A percentile compares a stretch with the other conserved stretches of the same genome.
Evolutionary conservation across 2,329 filamentous ascomycete species (phyloP).

Genomic region (Nemania bipapillata): DNA sequence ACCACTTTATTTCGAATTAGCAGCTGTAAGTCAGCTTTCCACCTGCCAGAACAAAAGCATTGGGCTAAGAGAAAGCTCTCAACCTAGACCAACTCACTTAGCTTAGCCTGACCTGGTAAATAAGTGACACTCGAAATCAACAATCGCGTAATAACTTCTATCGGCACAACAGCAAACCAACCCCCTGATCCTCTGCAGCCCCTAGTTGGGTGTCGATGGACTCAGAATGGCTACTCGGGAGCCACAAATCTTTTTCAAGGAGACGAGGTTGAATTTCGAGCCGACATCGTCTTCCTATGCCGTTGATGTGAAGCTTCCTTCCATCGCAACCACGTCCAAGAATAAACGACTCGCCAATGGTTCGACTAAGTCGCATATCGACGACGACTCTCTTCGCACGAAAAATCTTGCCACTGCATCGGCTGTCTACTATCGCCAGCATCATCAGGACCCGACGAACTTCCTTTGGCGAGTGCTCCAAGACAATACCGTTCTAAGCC

Average conservation of each 20-base stretch:
- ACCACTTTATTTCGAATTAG: not conserved
- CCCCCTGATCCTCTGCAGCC: conserved; percentile 38
- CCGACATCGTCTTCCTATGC: conserved; percentile 74
- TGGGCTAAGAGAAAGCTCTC: not conserved
- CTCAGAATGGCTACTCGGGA: conserved; percentile 73
- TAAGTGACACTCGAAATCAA: conserved; percentile 13
- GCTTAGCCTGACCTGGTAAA: not conserved
- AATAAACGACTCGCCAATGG: conserved; percentile 57
- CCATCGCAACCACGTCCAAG: conserved; percentile 60
- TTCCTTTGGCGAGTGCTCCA: conserved; percentile 93
- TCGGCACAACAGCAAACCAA: conserved; percentile 26
- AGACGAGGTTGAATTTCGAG: conserved; percentile 86
- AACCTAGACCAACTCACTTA: not conserved
- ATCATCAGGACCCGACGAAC: conserved; percentile 79
- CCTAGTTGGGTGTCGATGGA: conserved; percentile 62
- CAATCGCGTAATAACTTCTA: conserved; percentile 36
- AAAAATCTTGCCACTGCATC: conserved; percentile 80
- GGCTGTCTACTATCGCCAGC: conserved; percentile 84
- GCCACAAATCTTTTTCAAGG: conserved; percentile 79
- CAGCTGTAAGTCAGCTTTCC: not conserved
- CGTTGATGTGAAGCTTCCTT: conserved; percentile 75
- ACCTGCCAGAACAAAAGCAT: conserved; percentile 17
- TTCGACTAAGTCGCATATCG: conserved; percentile 55
- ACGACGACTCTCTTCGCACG: conserved; percentile 79
- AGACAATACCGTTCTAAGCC: conserved; percentile 79